These are phyloP conservation scores for Martiniozyma asiatica DNA, from an alignment of 1,139 yeast species.

Conservation along the genomic window DNA sequence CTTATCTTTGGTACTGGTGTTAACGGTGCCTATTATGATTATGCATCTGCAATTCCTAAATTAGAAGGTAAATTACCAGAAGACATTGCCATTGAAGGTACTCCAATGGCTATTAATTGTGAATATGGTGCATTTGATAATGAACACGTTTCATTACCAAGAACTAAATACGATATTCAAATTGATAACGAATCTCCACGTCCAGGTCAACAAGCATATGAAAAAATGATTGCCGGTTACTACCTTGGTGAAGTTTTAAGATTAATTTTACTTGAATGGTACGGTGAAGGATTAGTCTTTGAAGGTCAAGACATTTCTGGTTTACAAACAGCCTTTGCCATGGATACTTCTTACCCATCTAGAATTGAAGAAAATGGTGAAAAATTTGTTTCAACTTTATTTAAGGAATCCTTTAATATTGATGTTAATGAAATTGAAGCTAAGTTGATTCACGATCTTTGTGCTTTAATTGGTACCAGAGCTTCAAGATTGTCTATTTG, in stretches of 20 bases:
- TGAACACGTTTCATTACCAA: slow-evolving; percentile 72
- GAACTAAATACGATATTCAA: slow-evolving; percentile 74
- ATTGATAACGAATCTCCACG: slow-evolving; percentile 86
- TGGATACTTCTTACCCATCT: slow-evolving; percentile 87
- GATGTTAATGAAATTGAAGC: slow-evolving; percentile 69
- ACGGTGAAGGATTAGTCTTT: slow-evolving; percentile 55
- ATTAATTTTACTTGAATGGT: slow-evolving; percentile 63
- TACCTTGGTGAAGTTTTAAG: slow-evolving; percentile 90
- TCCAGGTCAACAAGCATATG: slow-evolving; percentile 93
- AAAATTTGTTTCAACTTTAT: slow-evolving; percentile 59
- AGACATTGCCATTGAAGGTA: slow-evolving; percentile 46
- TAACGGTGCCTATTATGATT: slow-evolving; percentile 93
- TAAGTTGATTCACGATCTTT: slow-evolving; percentile 67
- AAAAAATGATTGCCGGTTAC: slow-evolving; percentile 96
- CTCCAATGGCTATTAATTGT: slow-evolving; percentile 90
- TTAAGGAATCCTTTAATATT: slow-evolving; percentile 46
- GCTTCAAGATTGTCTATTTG: slow-evolving; percentile 88
- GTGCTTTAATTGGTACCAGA: slow-evolving; percentile 84
- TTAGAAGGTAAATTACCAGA: slow-evolving; percentile 56
- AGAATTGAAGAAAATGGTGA: slow-evolving; percentile 74
- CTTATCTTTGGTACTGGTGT: slow-evolving; percentile 96
- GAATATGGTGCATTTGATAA: slow-evolving; percentile 98
- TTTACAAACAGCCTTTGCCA: slow-evolving; percentile 46
- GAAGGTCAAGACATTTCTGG: slow-evolving; percentile 44
- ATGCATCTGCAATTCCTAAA: slow-evolving; percentile 65